phyloP scores from a whole-genome alignment of 2,329 filamentous ascomycete genomes.

The Exophiala bonariae region DNA sequence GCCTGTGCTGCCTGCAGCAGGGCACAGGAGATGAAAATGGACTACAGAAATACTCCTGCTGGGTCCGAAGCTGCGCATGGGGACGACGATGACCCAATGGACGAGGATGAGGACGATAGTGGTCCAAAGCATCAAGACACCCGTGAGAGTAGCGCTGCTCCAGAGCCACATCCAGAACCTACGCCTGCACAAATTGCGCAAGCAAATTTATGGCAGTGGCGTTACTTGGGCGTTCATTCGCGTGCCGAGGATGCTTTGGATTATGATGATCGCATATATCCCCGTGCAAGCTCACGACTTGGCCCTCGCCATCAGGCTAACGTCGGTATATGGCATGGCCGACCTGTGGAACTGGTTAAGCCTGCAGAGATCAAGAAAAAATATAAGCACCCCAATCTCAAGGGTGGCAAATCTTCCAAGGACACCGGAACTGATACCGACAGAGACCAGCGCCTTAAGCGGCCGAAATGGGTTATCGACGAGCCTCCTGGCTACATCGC shows the following conservation, averaged over 20 bases:
- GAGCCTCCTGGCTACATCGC: slow-evolving; percentile 82
- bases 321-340: slow-evolving; percentile 80
- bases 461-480: slow-evolving; percentile 92
- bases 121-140: slow-evolving; percentile 46
- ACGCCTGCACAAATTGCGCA: slow-evolving; percentile 89
- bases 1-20: slow-evolving; percentile 94
- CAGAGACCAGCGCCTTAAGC: slow-evolving; percentile 72
- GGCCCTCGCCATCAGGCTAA: slow-evolving; percentile 90
- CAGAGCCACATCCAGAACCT: slow-evolving; percentile 57
- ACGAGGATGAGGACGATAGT: slow-evolving; percentile 70
- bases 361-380: slow-evolving; percentile 81
- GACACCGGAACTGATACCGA: slow-evolving; percentile 82
- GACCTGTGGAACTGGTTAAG: slow-evolving; percentile 86
- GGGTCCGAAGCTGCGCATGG: slow-evolving; percentile 57
- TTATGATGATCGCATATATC: slow-evolving; percentile 96
- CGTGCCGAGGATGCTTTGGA: slow-evolving; percentile 93
- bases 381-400: slow-evolving; percentile 61
- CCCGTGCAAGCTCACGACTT: slow-evolving; percentile 86
- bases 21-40: slow-evolving; percentile 89
- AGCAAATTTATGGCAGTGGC: slow-evolving; percentile 92
- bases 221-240: slow-evolving; percentile 94
- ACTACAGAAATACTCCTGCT: slow-evolving; percentile 82
- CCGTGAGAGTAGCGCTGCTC: slow-evolving; percentile 32
- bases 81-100: slow-evolving; percentile 64
- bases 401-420: slow-evolving; percentile 74